A percentile compares a stretch with the other conserved stretches of the same genome.
These are phyloP conservation scores for Colletotrichum sidae DNA, from an alignment of 2,329 filamentous ascomycete genomes.

Conservation along the genomic window DNA sequence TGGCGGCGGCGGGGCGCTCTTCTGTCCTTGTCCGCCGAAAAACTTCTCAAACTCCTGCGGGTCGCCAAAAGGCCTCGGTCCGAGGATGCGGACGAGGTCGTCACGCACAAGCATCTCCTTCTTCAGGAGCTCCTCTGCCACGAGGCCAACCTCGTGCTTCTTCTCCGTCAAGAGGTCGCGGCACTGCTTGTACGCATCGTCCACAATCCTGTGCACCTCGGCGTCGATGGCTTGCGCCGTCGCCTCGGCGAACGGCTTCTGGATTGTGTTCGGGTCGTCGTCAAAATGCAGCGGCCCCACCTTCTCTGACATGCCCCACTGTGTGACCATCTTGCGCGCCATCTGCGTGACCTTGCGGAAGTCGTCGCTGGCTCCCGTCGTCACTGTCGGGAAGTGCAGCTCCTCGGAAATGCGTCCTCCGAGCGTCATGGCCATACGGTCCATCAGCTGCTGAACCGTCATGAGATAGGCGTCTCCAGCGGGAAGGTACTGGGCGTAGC, in stretches of 20 bases:
- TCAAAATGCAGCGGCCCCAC: constrained; percentile 94
- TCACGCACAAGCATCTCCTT: constrained; percentile 94
- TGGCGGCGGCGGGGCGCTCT: constrained; percentile 69
- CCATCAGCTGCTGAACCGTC: constrained; percentile 96
- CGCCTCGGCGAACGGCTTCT: constrained; percentile 96
- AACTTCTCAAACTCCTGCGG: constrained; percentile 93
- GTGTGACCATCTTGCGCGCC: constrained; percentile 98
- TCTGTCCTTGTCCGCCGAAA: constrained; percentile 72
- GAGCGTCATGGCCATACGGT: constrained; percentile 99
- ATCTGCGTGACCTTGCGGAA: constrained; percentile 98
- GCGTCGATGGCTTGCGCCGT: constrained; percentile 92
- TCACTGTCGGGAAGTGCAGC: constrained; percentile 96
- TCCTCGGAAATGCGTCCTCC: constrained; percentile 96
- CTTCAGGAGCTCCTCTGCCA: constrained; percentile 90
- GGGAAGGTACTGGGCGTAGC: constrained; percentile 98
- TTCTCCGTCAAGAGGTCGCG: constrained; percentile 83
- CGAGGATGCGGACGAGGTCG: constrained; percentile 90
- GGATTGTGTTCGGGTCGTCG: constrained; percentile 81
- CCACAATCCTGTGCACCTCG: constrained; percentile 92
- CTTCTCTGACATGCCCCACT: constrained; percentile 98
- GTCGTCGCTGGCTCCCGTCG: constrained; percentile 93
- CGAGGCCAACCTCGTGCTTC: constrained; percentile 87
- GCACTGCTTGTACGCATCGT: constrained; percentile 93
- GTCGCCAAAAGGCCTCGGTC: constrained; percentile 86
- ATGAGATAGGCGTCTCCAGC: constrained; percentile 92